These are phyloP conservation scores for Agastache rugosa DNA, from an alignment of 257 asterid genomes.

Conservation along the genomic window DNA sequence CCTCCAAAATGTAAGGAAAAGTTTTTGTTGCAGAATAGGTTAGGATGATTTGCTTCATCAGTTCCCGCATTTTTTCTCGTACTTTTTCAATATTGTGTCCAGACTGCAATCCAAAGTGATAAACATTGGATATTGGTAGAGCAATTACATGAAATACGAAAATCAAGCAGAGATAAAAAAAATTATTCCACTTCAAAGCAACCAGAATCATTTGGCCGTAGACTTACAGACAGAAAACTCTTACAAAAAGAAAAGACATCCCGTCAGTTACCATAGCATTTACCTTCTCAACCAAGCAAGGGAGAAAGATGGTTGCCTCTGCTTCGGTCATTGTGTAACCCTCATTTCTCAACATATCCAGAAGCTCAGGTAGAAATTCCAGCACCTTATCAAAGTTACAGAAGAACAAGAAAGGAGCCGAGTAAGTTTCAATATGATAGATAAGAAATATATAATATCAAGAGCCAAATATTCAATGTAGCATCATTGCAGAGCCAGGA, in stretches of 20 bases:
- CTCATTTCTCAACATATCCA: slow-evolving; percentile 83
- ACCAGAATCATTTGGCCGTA: slow-evolving; percentile 9
- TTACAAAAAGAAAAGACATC: slow-evolving; percentile 7
- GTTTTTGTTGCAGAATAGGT: slow-evolving; percentile 86
- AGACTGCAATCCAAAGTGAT: slow-evolving; percentile 60
- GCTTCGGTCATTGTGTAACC: slow-evolving; percentile 90
- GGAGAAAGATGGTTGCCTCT: slow-evolving; percentile 93
- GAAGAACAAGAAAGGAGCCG: slow-evolving; percentile 24
- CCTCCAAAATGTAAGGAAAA: slow-evolving; percentile 92
- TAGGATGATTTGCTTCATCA: slow-evolving; percentile 77
- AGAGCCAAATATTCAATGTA: background rate
- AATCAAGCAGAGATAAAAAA: background rate
- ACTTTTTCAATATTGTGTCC: slow-evolving; percentile 97
- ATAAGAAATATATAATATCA: background rate
- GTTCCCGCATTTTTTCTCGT: slow-evolving; percentile 93
- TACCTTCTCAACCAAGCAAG: slow-evolving; percentile 98
- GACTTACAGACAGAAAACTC: slow-evolving; percentile 11
- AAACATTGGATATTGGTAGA: slow-evolving; percentile 19
- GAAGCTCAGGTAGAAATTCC: slow-evolving; percentile 97
- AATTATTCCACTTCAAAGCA: slow-evolving; percentile 20
- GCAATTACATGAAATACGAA: background rate
- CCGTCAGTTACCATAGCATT: slow-evolving; percentile 10
- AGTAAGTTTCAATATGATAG: slow-evolving; percentile 22
- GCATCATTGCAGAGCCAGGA: slow-evolving; percentile 5
- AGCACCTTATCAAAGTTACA: slow-evolving; percentile 65